A percentile compares a stretch with the other conserved stretches of the same genome.
phyloP scores from a whole-genome alignment of 2,329 filamentous ascomycete species.

The Stachybotrys chartarum region DNA sequence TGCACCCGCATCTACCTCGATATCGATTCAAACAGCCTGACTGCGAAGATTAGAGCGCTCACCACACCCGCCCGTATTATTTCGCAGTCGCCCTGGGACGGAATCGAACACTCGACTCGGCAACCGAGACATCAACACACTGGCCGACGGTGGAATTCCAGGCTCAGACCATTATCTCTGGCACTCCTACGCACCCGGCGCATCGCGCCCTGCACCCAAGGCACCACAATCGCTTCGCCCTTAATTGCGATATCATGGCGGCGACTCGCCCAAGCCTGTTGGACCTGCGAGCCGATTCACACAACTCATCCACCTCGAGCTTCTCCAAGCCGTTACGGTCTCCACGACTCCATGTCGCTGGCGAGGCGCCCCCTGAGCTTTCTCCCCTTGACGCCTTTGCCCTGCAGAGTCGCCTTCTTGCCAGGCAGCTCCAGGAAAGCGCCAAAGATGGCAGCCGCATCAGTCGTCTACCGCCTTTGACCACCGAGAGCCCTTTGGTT shows the following conservation, averaged over 20 bases:
- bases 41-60: too few species aligned
- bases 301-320: constrained; percentile 36
- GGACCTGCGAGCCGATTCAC: constrained; percentile 52
- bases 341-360: constrained; percentile 69
- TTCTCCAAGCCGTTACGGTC: constrained; percentile 54
- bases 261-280: constrained; percentile 48
- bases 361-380: constrained; percentile 78
- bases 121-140: not conserved
- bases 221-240: constrained; percentile 2
- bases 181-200: not conserved
- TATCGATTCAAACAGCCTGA: not conserved
- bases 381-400: constrained; percentile 95
- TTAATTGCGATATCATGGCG: constrained; percentile 31
- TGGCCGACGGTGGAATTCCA: not conserved
- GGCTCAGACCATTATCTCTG: not conserved
- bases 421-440: constrained; percentile 77
- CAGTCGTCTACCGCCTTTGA: constrained; percentile 77
- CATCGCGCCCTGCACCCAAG: not conserved
- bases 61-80: too few species aligned
- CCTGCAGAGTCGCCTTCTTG: constrained; percentile 79
- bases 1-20: not conserved
- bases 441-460: constrained; percentile 68
- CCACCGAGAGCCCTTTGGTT: constrained; percentile 73
- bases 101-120: not conserved
- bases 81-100: not conserved